Evolutionary conservation across 306 rosid genomes (phyloP).

Genomic region (Prinsepia uniflora): DNA sequence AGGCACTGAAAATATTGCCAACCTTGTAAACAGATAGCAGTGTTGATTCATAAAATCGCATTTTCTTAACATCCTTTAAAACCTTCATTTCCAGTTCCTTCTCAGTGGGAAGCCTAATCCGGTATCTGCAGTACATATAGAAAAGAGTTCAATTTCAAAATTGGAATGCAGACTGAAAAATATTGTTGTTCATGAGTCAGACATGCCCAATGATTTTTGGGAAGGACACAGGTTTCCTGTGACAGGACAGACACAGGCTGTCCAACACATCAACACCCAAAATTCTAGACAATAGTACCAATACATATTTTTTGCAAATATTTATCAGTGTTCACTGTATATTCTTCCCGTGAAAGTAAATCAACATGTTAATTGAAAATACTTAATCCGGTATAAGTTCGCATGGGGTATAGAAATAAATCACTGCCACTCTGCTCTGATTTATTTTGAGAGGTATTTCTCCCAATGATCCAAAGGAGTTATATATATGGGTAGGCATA

Average conservation of each 20-base stretch:
- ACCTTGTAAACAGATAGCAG: conserved; percentile 91
- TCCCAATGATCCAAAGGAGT: conserved; percentile 2
- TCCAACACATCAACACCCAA: not conserved
- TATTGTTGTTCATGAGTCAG: not conserved
- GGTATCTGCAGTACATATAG: conserved; percentile 56
- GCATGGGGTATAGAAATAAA: not conserved
- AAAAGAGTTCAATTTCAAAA: conserved; percentile 12
- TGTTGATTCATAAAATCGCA: conserved; percentile 84
- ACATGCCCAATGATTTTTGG: conserved; percentile 1
- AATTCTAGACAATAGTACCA: not conserved
- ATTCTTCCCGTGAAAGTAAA: not conserved
- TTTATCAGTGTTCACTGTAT: not conserved
- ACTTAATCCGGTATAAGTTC: not conserved
- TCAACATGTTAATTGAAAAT: not conserved
- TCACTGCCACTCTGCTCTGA: not conserved
- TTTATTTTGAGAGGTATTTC: not conserved
- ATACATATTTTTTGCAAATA: not conserved
- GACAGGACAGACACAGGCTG: not conserved
- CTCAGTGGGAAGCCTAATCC: conserved; percentile 92
- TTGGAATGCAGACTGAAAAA: conserved; percentile 3
- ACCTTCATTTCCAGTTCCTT: conserved; percentile 94
- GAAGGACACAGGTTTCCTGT: not conserved
- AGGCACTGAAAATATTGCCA: conserved; percentile 17
- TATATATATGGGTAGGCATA: not conserved
- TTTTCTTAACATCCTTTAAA: conserved; percentile 81